Base-by-base conservation (phyloP, 2,329 filamentous ascomycete genomes). In the Aureobasidium sp. region DNA sequence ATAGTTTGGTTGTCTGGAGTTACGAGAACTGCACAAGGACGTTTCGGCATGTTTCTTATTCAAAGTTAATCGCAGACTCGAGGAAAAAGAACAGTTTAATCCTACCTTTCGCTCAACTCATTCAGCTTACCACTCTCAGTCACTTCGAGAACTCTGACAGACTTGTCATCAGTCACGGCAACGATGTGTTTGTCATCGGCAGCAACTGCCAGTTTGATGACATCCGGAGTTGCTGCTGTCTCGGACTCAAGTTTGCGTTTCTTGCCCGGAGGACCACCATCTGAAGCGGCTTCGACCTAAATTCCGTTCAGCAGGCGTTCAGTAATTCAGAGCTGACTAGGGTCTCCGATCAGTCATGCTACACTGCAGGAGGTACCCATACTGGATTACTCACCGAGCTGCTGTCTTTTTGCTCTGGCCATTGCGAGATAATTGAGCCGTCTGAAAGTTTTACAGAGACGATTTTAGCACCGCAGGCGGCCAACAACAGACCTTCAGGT, bases 141-240 rank as follows among this genome's bases (percentile, higher is more conserved):
- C 63, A 92, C 79, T 67, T 85, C 80, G 71, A 97, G 90, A 0
- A 97, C 90, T 73, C 90, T 89, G 44, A 99, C 81, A 55, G 84
- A 86, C 78, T 99, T 99, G 78, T 97, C 94, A 70, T 96, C 90
- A 9, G 91, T 96, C 34, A 95, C 84, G 25, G 86, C 89, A 45
- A 96, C 78, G 22, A 95, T 73, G 75, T 96, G 79, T 45, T 82
- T 79, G 15, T 86, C 84, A 66, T 89, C 80, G 15, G 78, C 73
- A 0, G 90, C 87, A 31, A 83, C 76, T 25, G 83, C 78, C 66
- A 97, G 72, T 65, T 87, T 84, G 63, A 97, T 83, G 68, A 87
- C 85, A 5, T 87, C 82, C 8, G 60, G 62, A 64, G 78, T 73
- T 31, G 70, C 68, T 34, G 37, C 41, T 7, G 17, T 29, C 11